Conservation (phyloP, 1,284 basidiomycete species). For the Heterobasidion occidentale region DNA sequence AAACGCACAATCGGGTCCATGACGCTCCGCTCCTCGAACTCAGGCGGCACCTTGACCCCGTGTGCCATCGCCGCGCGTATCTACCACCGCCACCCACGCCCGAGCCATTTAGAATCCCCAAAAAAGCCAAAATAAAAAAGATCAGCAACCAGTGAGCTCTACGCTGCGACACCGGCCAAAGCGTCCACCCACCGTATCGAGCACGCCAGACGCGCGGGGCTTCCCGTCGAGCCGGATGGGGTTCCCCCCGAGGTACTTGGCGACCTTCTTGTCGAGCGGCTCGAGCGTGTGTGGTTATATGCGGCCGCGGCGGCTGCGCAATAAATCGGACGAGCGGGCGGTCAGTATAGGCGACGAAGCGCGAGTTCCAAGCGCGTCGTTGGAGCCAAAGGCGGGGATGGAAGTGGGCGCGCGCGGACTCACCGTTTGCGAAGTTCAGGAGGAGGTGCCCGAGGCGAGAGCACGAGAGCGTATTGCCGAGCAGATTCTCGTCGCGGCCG, state of each 20-base stretch:
- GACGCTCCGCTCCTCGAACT: conserved; percentile 56
- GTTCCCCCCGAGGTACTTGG: conserved; percentile 64
- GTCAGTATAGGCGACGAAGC: neutral
- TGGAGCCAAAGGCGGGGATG: too few species aligned
- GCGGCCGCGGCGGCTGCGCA: conserved; percentile 51
- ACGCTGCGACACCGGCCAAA: neutral
- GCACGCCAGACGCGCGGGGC: conserved; percentile 71
- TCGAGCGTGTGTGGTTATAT: conserved; percentile 61
- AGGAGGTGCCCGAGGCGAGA: conserved; percentile 57
- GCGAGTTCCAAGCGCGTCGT: neutral
- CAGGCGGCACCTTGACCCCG: conserved; percentile 58
- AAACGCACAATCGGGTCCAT: conserved; percentile 50
- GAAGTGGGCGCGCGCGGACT: neutral
- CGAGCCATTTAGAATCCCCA: neutral
- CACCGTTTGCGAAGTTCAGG: conserved; percentile 56
- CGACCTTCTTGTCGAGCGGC: conserved; percentile 54
- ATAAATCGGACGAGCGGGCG: neutral
- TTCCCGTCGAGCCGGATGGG: conserved; percentile 70
- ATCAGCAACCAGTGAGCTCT: too few species aligned
- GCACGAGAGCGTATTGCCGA: conserved; percentile 64
- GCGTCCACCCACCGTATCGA: conserved; percentile 55
- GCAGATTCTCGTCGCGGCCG: conserved; percentile 64
- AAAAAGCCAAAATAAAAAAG: too few species aligned
- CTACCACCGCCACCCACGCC: conserved; percentile 24
- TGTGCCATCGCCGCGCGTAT: conserved; percentile 64